Base-by-base conservation (phyloP, 169 alveolate genomes). In the Plasmodium blacklocki region DNA sequence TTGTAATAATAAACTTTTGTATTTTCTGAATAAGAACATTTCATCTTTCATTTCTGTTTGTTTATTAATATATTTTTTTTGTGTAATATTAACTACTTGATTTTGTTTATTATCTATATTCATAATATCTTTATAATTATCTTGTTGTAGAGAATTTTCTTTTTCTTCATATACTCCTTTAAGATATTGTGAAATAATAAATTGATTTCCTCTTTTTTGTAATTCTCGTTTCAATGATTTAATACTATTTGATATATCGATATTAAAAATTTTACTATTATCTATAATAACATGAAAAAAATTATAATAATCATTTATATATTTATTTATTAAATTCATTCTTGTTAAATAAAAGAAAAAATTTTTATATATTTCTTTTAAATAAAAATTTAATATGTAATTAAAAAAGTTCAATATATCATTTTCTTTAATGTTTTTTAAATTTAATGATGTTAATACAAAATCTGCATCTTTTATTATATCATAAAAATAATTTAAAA, bases 281-380 rank as follows among this genome's bases (percentile, higher is more conserved):
- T 56, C 90, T 73, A 80, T 80, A 9, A 80, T 19, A 7, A 21
- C n/a, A 39, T 80, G 70, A 14, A 80, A 80, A 21, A 80, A 67
- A 21, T 71, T 80, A 19, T 67, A 80, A 62, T 80, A 80, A 60
- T 68, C 45, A n/a, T 23, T 18, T n/a, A 80, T n/a, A 29, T 67
- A 80, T 39, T 67, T 80, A 15, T 80, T 80, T 14, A 80, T 45
- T 47, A 66, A 32, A 32, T 80, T 80, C 83, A 80, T 56, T 60
- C 32, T 67, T 1, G 90, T 80, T 21, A 80, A 45, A 26, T 67
- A 68, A 15, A 67, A 80, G 26, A 80, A 80, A 21, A 80, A 23
- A 19, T 52, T 72, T 47, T 66, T 80, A 50, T 80, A 68, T 19
- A 80, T 23, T 60, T 80, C 90, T 47, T 80, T 80, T 32, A 80